phyloP scores from a whole-genome alignment of 495 filamentous ascomycete genomes.

The Chaetomium tenue region DNA sequence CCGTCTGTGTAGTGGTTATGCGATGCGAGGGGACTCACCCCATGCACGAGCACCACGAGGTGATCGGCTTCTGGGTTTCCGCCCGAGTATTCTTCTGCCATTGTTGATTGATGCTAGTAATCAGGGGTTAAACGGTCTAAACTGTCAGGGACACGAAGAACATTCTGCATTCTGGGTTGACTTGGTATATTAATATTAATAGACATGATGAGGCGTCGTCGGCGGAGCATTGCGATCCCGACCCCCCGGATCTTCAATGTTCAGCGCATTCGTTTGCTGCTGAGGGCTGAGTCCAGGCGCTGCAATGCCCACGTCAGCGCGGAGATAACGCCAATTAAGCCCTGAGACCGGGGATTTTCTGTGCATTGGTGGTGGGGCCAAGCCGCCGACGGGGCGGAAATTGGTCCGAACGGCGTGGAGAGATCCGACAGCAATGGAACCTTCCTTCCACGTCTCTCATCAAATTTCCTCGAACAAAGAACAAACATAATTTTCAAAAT shows the following conservation, averaged over 20 bases:
- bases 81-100: slow-evolving; percentile 40
- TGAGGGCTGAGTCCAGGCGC: background rate
- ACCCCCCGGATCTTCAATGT: background rate
- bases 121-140: background rate
- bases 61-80: slow-evolving; percentile 56
- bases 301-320: slow-evolving; percentile 2
- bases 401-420: slow-evolving; percentile 7
- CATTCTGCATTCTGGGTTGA: background rate
- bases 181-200: background rate
- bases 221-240: background rate
- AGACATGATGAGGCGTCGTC: background rate
- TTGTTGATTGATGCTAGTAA: slow-evolving; percentile 14
- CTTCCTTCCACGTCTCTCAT: background rate
- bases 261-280: background rate
- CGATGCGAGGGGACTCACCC: slow-evolving; percentile 52
- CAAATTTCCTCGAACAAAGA: too few species aligned
- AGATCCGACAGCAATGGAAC: background rate
- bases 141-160: background rate
- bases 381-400: background rate
- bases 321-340: slow-evolving; percentile 13
- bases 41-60: slow-evolving; percentile 92
- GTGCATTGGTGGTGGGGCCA: background rate
- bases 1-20: slow-evolving; percentile 1
- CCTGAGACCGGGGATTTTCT: background rate
- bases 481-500: too few species aligned